These are phyloP conservation scores for Hypoxylon sp. DNA, from an alignment of 2,329 filamentous ascomycete genomes.

Conservation along the genomic window DNA sequence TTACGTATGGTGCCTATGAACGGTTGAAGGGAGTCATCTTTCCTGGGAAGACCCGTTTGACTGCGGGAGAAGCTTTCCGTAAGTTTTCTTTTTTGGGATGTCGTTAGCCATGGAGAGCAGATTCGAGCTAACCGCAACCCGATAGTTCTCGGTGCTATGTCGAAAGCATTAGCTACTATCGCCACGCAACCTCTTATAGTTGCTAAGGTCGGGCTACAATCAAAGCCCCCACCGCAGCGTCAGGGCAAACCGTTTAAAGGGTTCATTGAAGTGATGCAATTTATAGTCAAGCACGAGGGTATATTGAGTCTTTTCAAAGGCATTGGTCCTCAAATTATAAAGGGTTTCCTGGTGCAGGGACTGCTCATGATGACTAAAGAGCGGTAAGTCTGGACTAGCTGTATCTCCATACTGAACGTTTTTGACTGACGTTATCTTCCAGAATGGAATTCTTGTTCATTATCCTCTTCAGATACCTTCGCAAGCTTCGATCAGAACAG, in stretches of 20 bases:
- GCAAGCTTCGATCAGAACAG: conserved; percentile 77
- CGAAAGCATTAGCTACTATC: conserved; percentile 92
- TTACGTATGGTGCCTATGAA: conserved; percentile 98
- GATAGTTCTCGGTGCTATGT: conserved; percentile 89
- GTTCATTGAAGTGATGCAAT: conserved; percentile 94
- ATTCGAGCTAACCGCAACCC: conserved; percentile 33
- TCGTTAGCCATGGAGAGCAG: neutral
- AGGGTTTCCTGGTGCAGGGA: conserved; percentile 93
- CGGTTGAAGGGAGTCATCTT: conserved; percentile 84
- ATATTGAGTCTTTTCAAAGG: conserved; percentile 92
- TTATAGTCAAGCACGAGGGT: conserved; percentile 92
- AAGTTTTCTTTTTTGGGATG: conserved; percentile 61
- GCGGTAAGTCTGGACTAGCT: conserved; percentile 69
- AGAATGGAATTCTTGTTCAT: conserved; percentile 92
- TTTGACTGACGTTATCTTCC: conserved; percentile 33
- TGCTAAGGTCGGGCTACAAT: conserved; percentile 96
- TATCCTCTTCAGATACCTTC: conserved; percentile 85
- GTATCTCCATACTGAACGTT: neutral
- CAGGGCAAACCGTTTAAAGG: conserved; percentile 93
- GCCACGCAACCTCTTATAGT: conserved; percentile 96
- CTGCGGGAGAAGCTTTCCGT: conserved; percentile 92
- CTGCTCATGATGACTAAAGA: conserved; percentile 99
- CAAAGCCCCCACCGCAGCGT: conserved; percentile 86
- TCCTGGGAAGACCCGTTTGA: conserved; percentile 80
- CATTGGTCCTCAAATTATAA: conserved; percentile 92